Conservation (phyloP, 768 basidiomycete species). For the Omphalotus guepiniiformis region DNA sequence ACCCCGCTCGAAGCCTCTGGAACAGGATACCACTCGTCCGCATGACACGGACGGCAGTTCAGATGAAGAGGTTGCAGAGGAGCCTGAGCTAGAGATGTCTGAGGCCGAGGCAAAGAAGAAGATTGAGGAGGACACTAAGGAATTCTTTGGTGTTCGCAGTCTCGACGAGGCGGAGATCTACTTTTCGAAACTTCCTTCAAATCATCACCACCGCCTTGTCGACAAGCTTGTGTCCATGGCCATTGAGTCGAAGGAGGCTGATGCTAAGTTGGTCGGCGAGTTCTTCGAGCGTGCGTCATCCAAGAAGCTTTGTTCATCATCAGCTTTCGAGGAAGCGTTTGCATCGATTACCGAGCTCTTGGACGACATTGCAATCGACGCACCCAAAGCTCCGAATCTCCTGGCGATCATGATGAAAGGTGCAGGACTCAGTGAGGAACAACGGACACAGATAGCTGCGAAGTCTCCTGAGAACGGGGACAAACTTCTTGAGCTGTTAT, state of each 20-base stretch:
- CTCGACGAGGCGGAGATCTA: constrained; percentile 86
- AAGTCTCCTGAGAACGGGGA: constrained; percentile 56
- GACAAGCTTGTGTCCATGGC: constrained; percentile 71
- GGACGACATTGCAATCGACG: constrained; percentile 88
- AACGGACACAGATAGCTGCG: constrained; percentile 48
- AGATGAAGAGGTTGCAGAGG: constrained; percentile 28
- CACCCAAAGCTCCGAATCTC: constrained; percentile 77
- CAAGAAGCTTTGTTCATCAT: constrained; percentile 55
- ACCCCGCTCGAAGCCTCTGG: constrained; percentile 74
- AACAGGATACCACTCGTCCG: constrained; percentile 33
- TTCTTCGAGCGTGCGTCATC: constrained; percentile 63
- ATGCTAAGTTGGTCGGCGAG: constrained; percentile 72
- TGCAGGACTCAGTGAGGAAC: constrained; percentile 60
- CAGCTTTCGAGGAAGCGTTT: constrained; percentile 75
- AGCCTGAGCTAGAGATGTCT: constrained; percentile 46
- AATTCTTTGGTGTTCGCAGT: constrained; percentile 82
- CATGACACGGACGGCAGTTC: constrained; percentile 1
- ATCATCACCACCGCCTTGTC: constrained; percentile 62
- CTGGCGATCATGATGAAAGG: constrained; percentile 75
- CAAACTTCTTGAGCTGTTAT: constrained; percentile 55
- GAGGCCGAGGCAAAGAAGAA: constrained; percentile 68
- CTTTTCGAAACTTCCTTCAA: constrained; percentile 68
- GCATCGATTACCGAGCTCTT: constrained; percentile 64
- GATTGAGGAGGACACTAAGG: constrained; percentile 78
- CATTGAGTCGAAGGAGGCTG: constrained; percentile 77